Percentiles rank a stretch among this genome's conserved stretches.
Evolutionary conservation across 2,329 filamentous ascomycete genomes (phyloP).

Genomic region (Alternaria hordeiaustralica): DNA sequence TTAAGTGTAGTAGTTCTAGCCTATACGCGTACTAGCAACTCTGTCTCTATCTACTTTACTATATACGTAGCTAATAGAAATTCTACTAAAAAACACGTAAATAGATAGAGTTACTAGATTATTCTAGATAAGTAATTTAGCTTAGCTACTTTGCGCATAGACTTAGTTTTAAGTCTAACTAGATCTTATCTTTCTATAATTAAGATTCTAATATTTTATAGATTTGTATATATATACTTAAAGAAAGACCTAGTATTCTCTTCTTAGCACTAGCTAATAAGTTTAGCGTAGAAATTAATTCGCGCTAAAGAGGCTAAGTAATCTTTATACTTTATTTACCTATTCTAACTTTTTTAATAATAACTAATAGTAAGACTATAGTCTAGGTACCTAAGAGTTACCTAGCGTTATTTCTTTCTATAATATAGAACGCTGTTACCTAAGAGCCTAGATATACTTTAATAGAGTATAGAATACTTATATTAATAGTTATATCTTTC

Average conservation of each 20-base stretch:
- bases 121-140: neutral
- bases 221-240: slow-evolving; percentile 3
- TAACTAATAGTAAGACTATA: neutral
- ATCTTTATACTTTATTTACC: slow-evolving; percentile 3
- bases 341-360: slow-evolving; percentile 9
- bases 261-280: neutral
- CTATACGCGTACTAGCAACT: slow-evolving; percentile 16
- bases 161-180: slow-evolving; percentile 7
- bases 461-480: slow-evolving; percentile 1
- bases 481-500: slow-evolving; percentile 6
- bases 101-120: neutral
- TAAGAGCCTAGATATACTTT: slow-evolving; percentile 8
- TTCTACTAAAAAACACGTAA: neutral
- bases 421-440: slow-evolving; percentile 5
- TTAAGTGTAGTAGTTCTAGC: slow-evolving; percentile 4
- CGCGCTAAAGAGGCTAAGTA: neutral
- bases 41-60: slow-evolving; percentile 8
- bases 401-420: slow-evolving; percentile 6
- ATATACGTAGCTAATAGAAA: too few relatives aligned
- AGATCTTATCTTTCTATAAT: slow-evolving; percentile 4
- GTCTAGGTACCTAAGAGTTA: neutral
- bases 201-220: slow-evolving; percentile 5
- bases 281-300: slow-evolving; percentile 4
- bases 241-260: neutral
- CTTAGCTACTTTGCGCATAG: neutral